A percentile compares a stretch with the other conserved stretches of the same genome.
phyloP scores from a whole-genome alignment of 805 yeast genomes.

The Huiozyma naganishii region DNA sequence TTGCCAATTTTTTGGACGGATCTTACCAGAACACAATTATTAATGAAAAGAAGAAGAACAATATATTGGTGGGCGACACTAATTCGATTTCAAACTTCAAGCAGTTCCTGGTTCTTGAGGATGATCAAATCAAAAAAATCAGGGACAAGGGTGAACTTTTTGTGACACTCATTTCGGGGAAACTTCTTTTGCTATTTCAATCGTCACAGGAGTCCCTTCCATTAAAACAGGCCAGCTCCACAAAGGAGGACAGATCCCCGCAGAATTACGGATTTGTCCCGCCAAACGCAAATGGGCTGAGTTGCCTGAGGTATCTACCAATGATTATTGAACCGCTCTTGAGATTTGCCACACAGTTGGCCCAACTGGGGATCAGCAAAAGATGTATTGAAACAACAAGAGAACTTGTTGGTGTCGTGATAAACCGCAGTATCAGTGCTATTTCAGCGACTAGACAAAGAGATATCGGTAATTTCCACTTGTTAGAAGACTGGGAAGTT shows the following conservation, averaged over 20 bases:
- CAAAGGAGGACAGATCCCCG: slow-evolving; percentile 22
- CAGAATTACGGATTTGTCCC: slow-evolving; percentile 48
- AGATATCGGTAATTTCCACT: slow-evolving; percentile 35
- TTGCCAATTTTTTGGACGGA: slow-evolving; percentile 44
- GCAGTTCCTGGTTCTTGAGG: slow-evolving; percentile 33
- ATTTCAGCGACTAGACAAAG: slow-evolving; percentile 41
- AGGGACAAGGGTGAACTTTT: slow-evolving; percentile 31
- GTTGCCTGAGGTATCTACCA: slow-evolving; percentile 44
- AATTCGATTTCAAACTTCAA: slow-evolving; percentile 26
- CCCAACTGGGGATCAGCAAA: slow-evolving; percentile 33
- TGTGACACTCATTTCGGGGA: slow-evolving; percentile 26
- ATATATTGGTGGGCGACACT: slow-evolving; percentile 20
- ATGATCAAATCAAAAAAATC: slow-evolving; percentile 34
- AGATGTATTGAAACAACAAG: slow-evolving; percentile 30
- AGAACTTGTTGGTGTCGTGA: slow-evolving; percentile 27
- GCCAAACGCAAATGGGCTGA: slow-evolving; percentile 50
- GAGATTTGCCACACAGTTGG: slow-evolving; percentile 33
- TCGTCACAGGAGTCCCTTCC: slow-evolving; percentile 22
- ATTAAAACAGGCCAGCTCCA: neutral
- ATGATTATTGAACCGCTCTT: slow-evolving; percentile 35
- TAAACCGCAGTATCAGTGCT: slow-evolving; percentile 36
- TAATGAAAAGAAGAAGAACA: slow-evolving; percentile 31
- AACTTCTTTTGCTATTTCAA: slow-evolving; percentile 24
- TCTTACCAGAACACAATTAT: slow-evolving; percentile 33
- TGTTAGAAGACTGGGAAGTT: slow-evolving; percentile 32